These are phyloP conservation scores for Selenicereus undatus DNA, from an alignment of 148 eudicot genomes.

Conservation along the genomic window DNA sequence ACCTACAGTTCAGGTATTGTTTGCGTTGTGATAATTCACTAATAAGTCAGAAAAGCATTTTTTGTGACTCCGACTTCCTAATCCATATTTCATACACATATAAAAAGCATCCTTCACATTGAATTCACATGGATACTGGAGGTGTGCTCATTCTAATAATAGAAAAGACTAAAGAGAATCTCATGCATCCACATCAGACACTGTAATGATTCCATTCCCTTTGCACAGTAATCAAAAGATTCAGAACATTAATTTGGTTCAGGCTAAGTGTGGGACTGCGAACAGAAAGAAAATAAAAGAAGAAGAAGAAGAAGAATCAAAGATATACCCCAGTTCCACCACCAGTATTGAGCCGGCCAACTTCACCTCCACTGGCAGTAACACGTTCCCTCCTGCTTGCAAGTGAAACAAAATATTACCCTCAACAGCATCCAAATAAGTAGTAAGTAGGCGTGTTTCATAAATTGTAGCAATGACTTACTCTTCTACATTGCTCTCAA, in stretches of 20 bases:
- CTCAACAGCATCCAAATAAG: neutral
- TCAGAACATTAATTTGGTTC: neutral
- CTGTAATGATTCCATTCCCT: neutral
- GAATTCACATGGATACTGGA: neutral
- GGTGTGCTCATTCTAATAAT: neutral
- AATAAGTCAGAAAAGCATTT: neutral
- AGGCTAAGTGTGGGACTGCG: neutral
- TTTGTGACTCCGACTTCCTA: neutral
- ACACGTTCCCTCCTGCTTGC: slow-evolving; percentile 80
- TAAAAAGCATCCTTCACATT: neutral
- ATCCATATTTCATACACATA: neutral
- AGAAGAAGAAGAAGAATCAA: neutral
- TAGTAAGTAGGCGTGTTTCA: neutral
- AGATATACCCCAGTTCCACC: slow-evolving; percentile 83
- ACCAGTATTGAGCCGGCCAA: slow-evolving; percentile 97
- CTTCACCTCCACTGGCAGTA: slow-evolving; percentile 95
- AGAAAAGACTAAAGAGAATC: neutral
- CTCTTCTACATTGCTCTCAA: slow-evolving; percentile 85
- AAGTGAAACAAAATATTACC: slow-evolving; percentile 9
- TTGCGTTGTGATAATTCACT: neutral
- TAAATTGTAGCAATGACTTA: slow-evolving; percentile 30
- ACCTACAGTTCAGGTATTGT: neutral
- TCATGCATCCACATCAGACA: neutral
- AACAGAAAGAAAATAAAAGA: slow-evolving; percentile 3
- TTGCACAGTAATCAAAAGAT: neutral